phyloP scores from a whole-genome alignment of 2,329 filamentous ascomycete genomes.

The Drechslera avenae region DNA sequence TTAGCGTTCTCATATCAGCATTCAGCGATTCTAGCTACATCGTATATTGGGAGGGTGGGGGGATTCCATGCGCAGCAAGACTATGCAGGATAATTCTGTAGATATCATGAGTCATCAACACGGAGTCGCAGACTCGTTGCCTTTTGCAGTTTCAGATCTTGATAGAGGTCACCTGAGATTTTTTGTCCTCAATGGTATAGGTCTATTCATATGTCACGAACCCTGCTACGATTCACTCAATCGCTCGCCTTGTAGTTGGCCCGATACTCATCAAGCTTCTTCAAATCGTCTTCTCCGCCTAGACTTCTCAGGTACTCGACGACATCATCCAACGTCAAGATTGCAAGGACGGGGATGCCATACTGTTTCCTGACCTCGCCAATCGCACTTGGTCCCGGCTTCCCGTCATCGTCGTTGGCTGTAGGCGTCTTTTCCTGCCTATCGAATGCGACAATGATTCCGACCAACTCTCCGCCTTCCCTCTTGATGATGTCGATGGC shows the following conservation, averaged over 20 bases:
- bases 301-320: conserved; percentile 52
- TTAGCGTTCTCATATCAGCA: no score
- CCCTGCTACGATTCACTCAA: conserved; percentile 16
- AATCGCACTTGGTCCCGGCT: conserved; percentile 77
- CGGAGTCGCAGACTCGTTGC: no score
- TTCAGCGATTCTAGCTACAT: no score
- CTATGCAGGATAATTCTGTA: no score
- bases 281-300: conserved; percentile 54
- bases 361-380: conserved; percentile 84
- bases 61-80: no score
- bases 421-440: conserved; percentile 80
- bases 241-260: conserved; percentile 50
- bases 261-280: conserved; percentile 48
- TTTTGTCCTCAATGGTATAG: no score
- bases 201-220: no score
- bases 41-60: no score
- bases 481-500: conserved; percentile 86
- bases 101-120: no score
- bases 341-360: conserved; percentile 79
- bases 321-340: conserved; percentile 84
- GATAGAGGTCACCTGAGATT: no score
- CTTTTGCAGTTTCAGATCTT: no score
- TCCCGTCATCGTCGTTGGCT: conserved; percentile 65
- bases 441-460: conserved; percentile 87
- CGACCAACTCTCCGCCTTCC: conserved; percentile 83